A percentile compares a stretch with the other conserved stretches of the same genome.
Conservation (phyloP, 805 yeast genomes). For the Candida methanosorbosa region DNA sequence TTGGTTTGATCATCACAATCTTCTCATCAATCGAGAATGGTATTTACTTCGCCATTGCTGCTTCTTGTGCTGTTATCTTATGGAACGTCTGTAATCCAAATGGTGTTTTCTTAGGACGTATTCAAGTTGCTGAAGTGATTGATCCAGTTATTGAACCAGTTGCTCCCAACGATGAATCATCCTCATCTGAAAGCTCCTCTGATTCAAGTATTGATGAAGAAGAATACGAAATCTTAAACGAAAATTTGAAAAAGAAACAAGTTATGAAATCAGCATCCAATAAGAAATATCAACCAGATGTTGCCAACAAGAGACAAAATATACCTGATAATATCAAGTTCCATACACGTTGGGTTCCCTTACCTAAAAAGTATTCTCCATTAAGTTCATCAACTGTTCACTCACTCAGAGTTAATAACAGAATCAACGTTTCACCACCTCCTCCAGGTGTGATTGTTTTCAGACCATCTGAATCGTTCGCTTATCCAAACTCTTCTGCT, state of each 20-base stretch:
- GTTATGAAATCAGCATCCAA: not conserved
- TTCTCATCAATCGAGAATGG: constrained; percentile 80
- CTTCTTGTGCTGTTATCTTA: constrained; percentile 67
- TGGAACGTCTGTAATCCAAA: constrained; percentile 72
- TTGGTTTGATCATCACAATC: constrained; percentile 67
- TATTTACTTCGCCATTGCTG: constrained; percentile 83
- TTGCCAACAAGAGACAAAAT: no score
- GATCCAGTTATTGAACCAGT: constrained; percentile 42
- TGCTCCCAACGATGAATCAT: constrained; percentile 2
- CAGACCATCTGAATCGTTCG: constrained; percentile 72
- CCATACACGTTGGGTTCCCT: constrained; percentile 65
- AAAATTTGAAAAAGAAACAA: not conserved
- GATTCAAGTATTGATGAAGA: constrained; percentile 4
- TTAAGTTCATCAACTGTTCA: constrained; percentile 16
- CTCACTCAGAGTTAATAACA: constrained; percentile 39
- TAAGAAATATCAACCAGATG: not conserved
- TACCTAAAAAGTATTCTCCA: constrained; percentile 23
- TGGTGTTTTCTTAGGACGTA: constrained; percentile 76
- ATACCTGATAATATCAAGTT: constrained; percentile 24
- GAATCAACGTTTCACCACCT: constrained; percentile 57
- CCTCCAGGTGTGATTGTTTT: constrained; percentile 89
- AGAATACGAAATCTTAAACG: not conserved
- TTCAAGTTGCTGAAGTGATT: constrained; percentile 61
- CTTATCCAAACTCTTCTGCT: constrained; percentile 71
- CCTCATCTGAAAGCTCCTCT: constrained; percentile 1